These are phyloP conservation scores for Aspergillus coremiiformis DNA, from an alignment of 495 filamentous ascomycete species.

Conservation along the genomic window DNA sequence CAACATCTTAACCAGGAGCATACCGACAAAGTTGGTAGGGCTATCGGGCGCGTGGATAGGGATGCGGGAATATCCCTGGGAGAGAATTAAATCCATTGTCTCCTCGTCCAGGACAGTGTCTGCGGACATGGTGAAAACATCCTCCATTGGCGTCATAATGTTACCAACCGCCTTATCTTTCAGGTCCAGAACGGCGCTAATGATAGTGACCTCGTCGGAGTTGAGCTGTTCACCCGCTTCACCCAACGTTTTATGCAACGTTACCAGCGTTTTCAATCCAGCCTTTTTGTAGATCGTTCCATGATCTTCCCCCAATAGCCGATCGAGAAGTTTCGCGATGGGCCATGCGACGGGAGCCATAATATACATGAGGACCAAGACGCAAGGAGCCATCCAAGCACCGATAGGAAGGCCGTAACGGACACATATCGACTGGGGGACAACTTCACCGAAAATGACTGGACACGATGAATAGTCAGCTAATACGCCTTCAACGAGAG, in stretches of 20 bases:
- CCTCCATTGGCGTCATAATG: slow-evolving; percentile 98
- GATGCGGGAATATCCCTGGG: slow-evolving; percentile 89
- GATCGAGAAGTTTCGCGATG: slow-evolving; percentile 83
- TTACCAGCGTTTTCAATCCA: slow-evolving; percentile 84
- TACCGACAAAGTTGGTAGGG: slow-evolving; percentile 81
- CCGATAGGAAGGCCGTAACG: slow-evolving; percentile 96
- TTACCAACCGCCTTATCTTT: slow-evolving; percentile 91
- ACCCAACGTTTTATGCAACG: slow-evolving; percentile 84
- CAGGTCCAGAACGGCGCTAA: slow-evolving; percentile 89
- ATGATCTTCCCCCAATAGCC: slow-evolving; percentile 81
- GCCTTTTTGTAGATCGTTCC: slow-evolving; percentile 95
- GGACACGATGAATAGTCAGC: not conserved
- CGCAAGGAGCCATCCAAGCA: slow-evolving; percentile 85
- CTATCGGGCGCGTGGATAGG: slow-evolving; percentile 87
- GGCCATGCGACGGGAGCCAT: slow-evolving; percentile 83
- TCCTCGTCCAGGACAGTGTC: slow-evolving; percentile 85
- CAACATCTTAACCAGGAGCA: slow-evolving; percentile 95
- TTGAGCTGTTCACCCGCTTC: slow-evolving; percentile 83
- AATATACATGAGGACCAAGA: slow-evolving; percentile 84
- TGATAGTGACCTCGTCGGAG: slow-evolving; percentile 97
- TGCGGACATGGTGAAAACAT: slow-evolving; percentile 90
- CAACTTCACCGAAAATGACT: slow-evolving; percentile 97
- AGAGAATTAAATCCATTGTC: slow-evolving; percentile 88
- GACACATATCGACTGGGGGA: slow-evolving; percentile 93
- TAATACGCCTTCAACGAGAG: not conserved